Evolutionary conservation across 768 basidiomycete species (phyloP).

Genomic region (Naematelia aurantialba): DNA sequence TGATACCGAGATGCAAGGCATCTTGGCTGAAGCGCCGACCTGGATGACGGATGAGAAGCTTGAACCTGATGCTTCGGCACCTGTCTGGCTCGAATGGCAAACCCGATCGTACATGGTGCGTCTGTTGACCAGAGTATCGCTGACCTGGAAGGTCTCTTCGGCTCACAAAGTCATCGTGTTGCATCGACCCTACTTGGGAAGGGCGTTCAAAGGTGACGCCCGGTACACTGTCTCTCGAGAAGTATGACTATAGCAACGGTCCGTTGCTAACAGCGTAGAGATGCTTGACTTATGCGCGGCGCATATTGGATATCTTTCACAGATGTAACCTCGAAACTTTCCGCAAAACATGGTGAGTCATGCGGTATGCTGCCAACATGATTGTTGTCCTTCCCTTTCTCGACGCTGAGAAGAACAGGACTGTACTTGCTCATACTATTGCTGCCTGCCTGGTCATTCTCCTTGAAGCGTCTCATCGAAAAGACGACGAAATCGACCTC

Average conservation of each 20-base stretch:
- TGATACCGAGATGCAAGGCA: slow-evolving; percentile 12
- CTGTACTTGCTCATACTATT: slow-evolving; percentile 3
- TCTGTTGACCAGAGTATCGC: not conserved
- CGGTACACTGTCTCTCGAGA: slow-evolving; percentile 12
- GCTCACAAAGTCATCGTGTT: slow-evolving; percentile 25
- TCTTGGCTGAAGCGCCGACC: slow-evolving; percentile 18
- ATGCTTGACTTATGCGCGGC: slow-evolving; percentile 7
- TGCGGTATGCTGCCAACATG: no score
- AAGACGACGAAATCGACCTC: not conserved
- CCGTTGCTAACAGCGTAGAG: not conserved
- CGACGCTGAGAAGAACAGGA: not conserved
- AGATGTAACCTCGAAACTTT: slow-evolving; percentile 8
- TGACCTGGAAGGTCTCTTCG: not conserved
- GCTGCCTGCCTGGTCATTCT: slow-evolving; percentile 6
- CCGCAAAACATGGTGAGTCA: slow-evolving; percentile 3
- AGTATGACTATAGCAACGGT: not conserved
- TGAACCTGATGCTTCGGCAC: slow-evolving; percentile 10
- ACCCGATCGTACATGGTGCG: slow-evolving; percentile 15
- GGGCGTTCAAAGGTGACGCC: slow-evolving; percentile 25
- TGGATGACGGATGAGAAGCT: slow-evolving; percentile 21
- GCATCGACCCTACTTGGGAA: slow-evolving; percentile 27
- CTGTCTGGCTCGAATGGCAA: slow-evolving; percentile 30
- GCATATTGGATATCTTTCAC: slow-evolving; percentile 6
- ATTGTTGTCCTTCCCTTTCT: not conserved
- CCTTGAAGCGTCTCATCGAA: slow-evolving; percentile 5